Evolutionary conservation across 2,329 filamentous ascomycete species (phyloP), one percentile per base, ranked within the genome.

Genomic region (Pseudogymnoascus sp.): DNA sequence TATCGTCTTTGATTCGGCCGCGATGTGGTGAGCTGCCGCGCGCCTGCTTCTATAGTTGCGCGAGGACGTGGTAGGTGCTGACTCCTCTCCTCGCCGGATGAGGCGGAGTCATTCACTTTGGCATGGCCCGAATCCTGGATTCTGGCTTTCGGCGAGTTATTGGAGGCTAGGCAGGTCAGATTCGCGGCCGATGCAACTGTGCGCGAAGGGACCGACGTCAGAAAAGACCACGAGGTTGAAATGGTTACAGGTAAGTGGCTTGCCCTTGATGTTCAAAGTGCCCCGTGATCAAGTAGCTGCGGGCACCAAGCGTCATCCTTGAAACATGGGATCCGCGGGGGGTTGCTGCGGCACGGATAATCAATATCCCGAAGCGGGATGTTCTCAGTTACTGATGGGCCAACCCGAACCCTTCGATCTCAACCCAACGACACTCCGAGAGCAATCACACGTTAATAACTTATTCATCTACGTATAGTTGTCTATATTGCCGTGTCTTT

Each of bases 81-180:
- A 35, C 50, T 57, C 50, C 28, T 57, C 28, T 57, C 50, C 50
- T 57, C 50, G 50, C 28, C 28, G 50, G 50, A 35, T 35, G 50
- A 57, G 50, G 50, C 50, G 50, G 50, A 57, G 50, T 57, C 50
- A 21, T 57, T 57, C 50, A 57, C 50, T 19, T 57, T 57, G 50
- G 17, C 50, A 57, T 57, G 50, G 50, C 15, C 50, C n/a, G 50
- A 35, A 13, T 57, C 50, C 50, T 57, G 28, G 28, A 19, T 57
- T 28, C 50, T 57, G 28, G 50, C 50, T 57, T 57, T 57, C 28
- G 50, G 50, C 28, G 50, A 15, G 11, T 57, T 57, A 57, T 57
- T 57, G 28, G 10, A 57, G 28, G 50, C 28, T 57, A 57, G 28
- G 17, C 7, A 57, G 50, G 28, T 57, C 50, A 33, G 33, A 17